Conservation (phyloP, 352 stramenopile genomes). For the Aphanomyces stellatus region DNA sequence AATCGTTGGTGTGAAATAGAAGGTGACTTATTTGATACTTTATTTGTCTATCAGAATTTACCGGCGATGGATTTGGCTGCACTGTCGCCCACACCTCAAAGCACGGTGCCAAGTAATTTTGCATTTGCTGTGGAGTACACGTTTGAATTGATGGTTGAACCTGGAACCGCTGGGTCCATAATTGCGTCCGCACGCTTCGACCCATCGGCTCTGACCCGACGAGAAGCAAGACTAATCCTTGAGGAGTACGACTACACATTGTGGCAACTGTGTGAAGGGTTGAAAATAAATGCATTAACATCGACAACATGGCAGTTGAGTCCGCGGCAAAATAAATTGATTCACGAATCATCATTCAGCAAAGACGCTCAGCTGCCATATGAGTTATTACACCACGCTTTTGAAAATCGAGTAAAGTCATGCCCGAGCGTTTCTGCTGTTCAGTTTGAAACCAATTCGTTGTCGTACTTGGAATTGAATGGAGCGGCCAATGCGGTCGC, state of each 20-base stretch:
- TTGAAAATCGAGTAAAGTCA: slow-evolving; percentile 20
- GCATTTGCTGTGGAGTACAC: too few species aligned
- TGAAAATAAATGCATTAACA: not conserved
- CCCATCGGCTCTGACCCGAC: too few species aligned
- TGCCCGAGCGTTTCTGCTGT: slow-evolving; percentile 20
- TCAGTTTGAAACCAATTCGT: slow-evolving; percentile 16
- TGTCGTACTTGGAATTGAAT: slow-evolving; percentile 28
- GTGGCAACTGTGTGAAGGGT: not conserved
- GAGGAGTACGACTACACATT: not conserved
- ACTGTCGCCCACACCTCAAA: too few species aligned
- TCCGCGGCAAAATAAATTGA: not conserved
- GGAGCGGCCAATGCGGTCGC: slow-evolving; percentile 24
- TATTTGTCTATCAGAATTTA: not conserved
- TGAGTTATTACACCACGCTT: not conserved
- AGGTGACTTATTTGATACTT: not conserved
- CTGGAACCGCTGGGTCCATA: too few species aligned
- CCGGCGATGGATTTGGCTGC: too few species aligned
- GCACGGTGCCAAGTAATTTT: too few species aligned
- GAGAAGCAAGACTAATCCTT: not conserved
- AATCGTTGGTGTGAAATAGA: not conserved
- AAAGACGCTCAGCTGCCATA: not conserved
- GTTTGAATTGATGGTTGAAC: not conserved
- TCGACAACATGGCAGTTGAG: not conserved
- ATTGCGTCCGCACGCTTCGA: too few species aligned
- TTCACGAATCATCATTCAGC: not conserved